Conservation (phyloP, 768 basidiomycete species). For the Mycena capillaripes region DNA sequence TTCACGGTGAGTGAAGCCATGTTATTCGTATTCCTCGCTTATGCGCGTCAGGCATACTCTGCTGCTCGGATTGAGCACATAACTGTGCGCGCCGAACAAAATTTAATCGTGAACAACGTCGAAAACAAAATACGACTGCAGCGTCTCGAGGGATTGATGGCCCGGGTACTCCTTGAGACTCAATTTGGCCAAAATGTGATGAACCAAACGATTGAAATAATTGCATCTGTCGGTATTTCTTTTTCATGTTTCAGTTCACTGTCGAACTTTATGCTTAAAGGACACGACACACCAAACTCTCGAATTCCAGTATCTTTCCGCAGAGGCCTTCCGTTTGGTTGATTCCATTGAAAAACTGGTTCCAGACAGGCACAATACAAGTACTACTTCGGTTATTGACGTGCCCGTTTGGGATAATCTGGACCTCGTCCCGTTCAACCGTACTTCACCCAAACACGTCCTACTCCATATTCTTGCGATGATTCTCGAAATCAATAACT, state of each 20-base stretch:
- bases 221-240: background rate
- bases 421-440: accelerated
- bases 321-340: background rate
- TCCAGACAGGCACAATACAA: no score
- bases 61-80: no score
- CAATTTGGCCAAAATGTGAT: slow-evolving; percentile 15
- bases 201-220: slow-evolving; percentile 15
- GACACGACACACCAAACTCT: background rate
- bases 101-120: background rate
- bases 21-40: no score
- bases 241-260: background rate
- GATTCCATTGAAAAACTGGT: background rate
- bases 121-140: slow-evolving; percentile 19
- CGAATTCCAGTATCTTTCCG: background rate
- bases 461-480: background rate
- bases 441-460: background rate
- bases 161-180: slow-evolving; percentile 2
- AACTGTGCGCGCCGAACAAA: slow-evolving; percentile 13
- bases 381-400: background rate
- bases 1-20: slow-evolving; percentile 25
- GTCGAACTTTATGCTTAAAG: background rate
- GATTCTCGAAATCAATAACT: background rate
- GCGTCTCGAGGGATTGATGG: slow-evolving; percentile 20
- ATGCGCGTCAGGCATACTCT: no score
- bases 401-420: background rate